Conservation (phyloP, 129 eudicot genomes). For the Artemisia tridentata region DNA sequence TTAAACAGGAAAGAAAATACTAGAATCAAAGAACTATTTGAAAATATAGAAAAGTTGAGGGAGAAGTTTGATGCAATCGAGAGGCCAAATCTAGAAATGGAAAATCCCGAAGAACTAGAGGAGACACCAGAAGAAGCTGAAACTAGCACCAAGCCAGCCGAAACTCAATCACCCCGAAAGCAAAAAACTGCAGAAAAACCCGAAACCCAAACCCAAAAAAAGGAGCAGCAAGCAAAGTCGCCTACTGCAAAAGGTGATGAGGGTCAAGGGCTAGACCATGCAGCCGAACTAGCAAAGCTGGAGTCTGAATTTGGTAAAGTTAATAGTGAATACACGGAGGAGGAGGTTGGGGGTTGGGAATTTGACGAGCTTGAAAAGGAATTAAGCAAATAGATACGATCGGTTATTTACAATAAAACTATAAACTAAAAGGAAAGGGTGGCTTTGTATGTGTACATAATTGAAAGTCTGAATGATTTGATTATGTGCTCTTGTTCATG, state of each 20-base stretch:
- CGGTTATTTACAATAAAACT: conserved; percentile 17
- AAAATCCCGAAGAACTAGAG: conserved; percentile 48
- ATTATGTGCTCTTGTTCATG: conserved; percentile 22
- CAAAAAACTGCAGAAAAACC: conserved; percentile 26
- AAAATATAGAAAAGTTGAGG: conserved; percentile 72
- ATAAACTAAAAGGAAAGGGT: conserved; percentile 12
- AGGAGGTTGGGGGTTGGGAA: conserved; percentile 90
- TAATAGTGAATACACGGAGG: conserved; percentile 60
- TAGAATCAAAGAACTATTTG: conserved; percentile 71
- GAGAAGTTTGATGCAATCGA: conserved; percentile 79
- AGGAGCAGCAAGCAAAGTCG: conserved; percentile 31
- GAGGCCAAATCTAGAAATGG: conserved; percentile 79
- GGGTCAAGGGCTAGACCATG: conserved; percentile 54
- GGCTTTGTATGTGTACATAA: conserved; percentile 33
- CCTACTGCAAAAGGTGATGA: conserved; percentile 42
- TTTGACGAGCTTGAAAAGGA: conserved; percentile 94
- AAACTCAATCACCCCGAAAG: conserved; percentile 29
- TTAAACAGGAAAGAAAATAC: conserved; percentile 69
- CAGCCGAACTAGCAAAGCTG: conserved; percentile 75
- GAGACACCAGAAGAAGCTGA: conserved; percentile 35
- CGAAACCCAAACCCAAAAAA: conserved; percentile 27
- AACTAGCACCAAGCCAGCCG: conserved; percentile 41
- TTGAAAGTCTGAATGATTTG: conserved; percentile 25
- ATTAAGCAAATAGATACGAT: conserved; percentile 39
- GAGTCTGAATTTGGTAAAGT: conserved; percentile 90